Conservation (phyloP, 352 stramenopile species). For the Phytopythium chamaehyphon region DNA sequence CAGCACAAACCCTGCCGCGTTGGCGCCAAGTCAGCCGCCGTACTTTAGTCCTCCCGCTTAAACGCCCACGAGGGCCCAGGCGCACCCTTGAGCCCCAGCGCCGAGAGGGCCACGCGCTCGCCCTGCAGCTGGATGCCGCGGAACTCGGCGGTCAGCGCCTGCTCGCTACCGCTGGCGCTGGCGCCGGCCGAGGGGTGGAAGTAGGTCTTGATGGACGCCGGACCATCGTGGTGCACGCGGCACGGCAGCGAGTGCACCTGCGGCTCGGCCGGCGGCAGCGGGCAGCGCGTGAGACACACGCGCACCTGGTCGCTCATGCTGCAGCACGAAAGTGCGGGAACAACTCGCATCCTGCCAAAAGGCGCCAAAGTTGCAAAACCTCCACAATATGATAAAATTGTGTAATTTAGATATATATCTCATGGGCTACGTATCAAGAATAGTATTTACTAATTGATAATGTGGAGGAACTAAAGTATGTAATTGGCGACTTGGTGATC, state of each 20-base stretch:
- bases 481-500: no score
- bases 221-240: slow-evolving; percentile 62
- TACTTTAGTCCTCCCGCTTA: neutral
- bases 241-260: slow-evolving; percentile 75
- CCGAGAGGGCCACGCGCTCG: slow-evolving; percentile 30
- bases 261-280: slow-evolving; percentile 46
- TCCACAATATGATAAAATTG: slow-evolving; percentile 18
- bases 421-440: no score
- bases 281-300: slow-evolving; percentile 75
- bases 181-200: slow-evolving; percentile 33
- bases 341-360: neutral
- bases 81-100: slow-evolving; percentile 48
- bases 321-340: slow-evolving; percentile 2
- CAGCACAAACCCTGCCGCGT: slow-evolving; percentile 43
- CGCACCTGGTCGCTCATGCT: slow-evolving; percentile 12
- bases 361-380: slow-evolving; percentile 12
- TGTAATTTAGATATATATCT: no score
- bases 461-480: no score
- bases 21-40: neutral
- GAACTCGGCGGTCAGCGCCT: slow-evolving; percentile 54
- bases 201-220: slow-evolving; percentile 66
- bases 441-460: no score
- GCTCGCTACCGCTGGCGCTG: slow-evolving; percentile 1
- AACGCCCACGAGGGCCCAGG: neutral
- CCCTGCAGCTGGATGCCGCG: slow-evolving; percentile 65